Conservation (phyloP, 1,139 yeast genomes). For the Saccharomyces hybrid region DNA sequence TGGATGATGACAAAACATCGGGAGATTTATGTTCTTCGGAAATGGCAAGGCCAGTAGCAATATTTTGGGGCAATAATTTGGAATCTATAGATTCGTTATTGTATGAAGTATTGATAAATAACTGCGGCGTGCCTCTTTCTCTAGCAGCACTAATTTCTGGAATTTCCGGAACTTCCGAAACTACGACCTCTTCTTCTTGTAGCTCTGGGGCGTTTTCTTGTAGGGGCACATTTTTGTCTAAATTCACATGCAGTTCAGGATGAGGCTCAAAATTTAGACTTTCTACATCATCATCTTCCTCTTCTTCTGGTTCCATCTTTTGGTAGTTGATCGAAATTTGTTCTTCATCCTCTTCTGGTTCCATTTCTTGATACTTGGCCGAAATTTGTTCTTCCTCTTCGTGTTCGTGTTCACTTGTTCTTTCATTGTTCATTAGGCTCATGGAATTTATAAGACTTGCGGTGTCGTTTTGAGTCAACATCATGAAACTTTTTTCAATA, state of each 20-base stretch:
- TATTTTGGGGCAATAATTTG: too few relatives aligned
- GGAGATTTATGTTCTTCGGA: background rate
- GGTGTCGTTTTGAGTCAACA: conserved; percentile 25
- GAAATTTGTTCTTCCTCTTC: background rate
- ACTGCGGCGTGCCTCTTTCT: background rate
- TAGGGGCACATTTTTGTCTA: background rate
- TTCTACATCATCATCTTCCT: conserved; percentile 2
- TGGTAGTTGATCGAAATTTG: too few relatives aligned
- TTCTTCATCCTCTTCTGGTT: too few relatives aligned
- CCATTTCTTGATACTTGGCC: too few relatives aligned
- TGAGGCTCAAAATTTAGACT: conserved; percentile 17
- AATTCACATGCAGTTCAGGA: conserved; percentile 8
- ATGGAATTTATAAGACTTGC: background rate
- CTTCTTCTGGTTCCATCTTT: background rate
- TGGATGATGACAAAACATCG: background rate
- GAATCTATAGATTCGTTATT: too few relatives aligned
- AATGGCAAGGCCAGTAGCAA: background rate
- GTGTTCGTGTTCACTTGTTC: conserved; percentile 1
- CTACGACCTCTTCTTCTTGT: background rate
- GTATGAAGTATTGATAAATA: too few relatives aligned
- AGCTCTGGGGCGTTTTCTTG: background rate
- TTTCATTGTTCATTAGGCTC: background rate
- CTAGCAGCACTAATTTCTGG: background rate
- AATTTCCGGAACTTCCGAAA: background rate
- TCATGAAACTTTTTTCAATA: conserved; percentile 28